These are phyloP conservation scores for Penicillium coffeae DNA, from an alignment of 495 filamentous ascomycete genomes.

Conservation along the genomic window DNA sequence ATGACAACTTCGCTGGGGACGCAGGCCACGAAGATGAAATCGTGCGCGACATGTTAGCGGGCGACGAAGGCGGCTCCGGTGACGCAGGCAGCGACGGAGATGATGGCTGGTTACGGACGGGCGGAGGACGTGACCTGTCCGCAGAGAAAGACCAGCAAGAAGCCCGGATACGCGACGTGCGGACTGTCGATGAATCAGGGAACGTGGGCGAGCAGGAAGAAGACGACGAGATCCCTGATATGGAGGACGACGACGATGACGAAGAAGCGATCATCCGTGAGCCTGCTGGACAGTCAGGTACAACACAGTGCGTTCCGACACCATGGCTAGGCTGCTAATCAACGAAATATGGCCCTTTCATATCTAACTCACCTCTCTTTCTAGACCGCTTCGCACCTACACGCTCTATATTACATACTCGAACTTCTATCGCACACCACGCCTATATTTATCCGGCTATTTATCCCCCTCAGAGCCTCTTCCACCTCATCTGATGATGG, in stretches of 20 bases:
- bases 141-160: conserved; percentile 61
- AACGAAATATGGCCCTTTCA: background rate
- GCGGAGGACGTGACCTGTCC: conserved; percentile 53
- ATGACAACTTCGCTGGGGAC: conserved; percentile 88
- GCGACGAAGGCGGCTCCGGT: conserved; percentile 47
- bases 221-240: conserved; percentile 90
- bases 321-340: background rate
- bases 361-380: background rate
- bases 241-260: conserved; percentile 97
- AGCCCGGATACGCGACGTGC: conserved; percentile 70
- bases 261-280: conserved; percentile 96
- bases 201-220: conserved; percentile 68
- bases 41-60: conserved; percentile 71
- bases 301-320: conserved; percentile 60
- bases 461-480: conserved; percentile 77
- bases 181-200: conserved; percentile 80
- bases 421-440: conserved; percentile 93
- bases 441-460: conserved; percentile 93
- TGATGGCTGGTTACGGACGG: conserved; percentile 88
- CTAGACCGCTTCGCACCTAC: conserved; percentile 82
- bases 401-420: conserved; percentile 97
- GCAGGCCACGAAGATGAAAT: conserved; percentile 79
- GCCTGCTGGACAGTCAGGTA: conserved; percentile 50
- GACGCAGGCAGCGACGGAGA: conserved; percentile 59
- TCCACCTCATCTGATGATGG: conserved; percentile 90